Percentiles rank a stretch among this genome's conserved stretches.
These are phyloP conservation scores for Xerocomellus dryophilus DNA, from an alignment of 768 basidiomycete genomes.

Conservation along the genomic window DNA sequence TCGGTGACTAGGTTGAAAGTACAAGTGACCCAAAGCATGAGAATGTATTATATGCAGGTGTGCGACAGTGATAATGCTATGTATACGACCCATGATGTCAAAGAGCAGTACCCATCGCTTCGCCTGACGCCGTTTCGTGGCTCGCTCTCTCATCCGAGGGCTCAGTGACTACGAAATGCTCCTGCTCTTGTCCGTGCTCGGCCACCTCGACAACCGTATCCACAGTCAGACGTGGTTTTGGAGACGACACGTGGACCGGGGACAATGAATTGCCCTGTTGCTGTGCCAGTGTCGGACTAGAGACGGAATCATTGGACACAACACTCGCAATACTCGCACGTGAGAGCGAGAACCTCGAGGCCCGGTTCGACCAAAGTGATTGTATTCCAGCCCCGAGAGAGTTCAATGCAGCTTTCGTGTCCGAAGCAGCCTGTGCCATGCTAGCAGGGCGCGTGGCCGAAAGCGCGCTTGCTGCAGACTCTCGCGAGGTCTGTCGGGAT, in stretches of 20 bases:
- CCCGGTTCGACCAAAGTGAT: constrained; percentile 43
- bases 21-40: background rate
- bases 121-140: constrained; percentile 16
- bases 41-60: background rate
- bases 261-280: background rate
- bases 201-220: constrained; percentile 26
- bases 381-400: constrained; percentile 47
- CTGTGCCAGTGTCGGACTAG: constrained; percentile 10
- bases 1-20: background rate
- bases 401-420: constrained; percentile 35
- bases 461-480: constrained; percentile 17
- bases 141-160: constrained; percentile 3
- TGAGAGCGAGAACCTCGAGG: constrained; percentile 38
- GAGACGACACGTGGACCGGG: constrained; percentile 10
- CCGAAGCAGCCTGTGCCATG: constrained; percentile 32
- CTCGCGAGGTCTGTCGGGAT: constrained; percentile 25
- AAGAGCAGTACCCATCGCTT: constrained; percentile 30
- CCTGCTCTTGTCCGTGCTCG: constrained; percentile 21
- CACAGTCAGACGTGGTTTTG: constrained; percentile 17
- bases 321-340: constrained; percentile 28
- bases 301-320: constrained; percentile 22
- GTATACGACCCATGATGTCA: constrained; percentile 12
- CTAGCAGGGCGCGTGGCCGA: constrained; percentile 24
- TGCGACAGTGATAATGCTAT: background rate
- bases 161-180: constrained; percentile 5